phyloP scores from a whole-genome alignment of 768 basidiomycete species.

The Lactarius sanguifluus region DNA sequence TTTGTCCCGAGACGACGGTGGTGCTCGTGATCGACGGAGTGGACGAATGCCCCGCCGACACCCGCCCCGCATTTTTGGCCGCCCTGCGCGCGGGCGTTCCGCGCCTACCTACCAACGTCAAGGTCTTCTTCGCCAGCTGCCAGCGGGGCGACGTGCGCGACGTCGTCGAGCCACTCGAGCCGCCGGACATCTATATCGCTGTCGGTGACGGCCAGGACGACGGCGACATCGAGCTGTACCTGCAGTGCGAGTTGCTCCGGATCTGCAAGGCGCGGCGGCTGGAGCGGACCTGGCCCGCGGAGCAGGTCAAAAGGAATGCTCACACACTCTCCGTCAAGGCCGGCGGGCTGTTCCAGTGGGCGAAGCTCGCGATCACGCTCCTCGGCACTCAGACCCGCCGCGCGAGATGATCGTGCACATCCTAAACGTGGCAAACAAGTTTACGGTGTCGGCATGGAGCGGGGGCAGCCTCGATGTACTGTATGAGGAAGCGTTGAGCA shows the following conservation, averaged over 20 bases:
- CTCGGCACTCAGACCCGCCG: conserved; percentile 11
- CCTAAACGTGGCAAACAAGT: not conserved
- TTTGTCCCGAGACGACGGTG: conserved; percentile 14
- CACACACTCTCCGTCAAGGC: conserved; percentile 15
- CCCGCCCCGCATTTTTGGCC: conserved; percentile 17
- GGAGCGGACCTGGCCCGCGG: not conserved
- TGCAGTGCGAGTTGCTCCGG: conserved; percentile 13
- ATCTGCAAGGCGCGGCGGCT: conserved; percentile 7
- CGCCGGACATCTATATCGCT: conserved; percentile 2
- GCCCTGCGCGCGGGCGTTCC: conserved; percentile 4
- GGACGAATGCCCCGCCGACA: conserved; percentile 27
- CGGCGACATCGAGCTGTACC: conserved; percentile 18
- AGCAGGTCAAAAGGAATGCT: conserved; percentile 14
- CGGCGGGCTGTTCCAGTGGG: conserved; percentile 30
- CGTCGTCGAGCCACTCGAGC: not conserved
- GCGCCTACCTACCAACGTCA: conserved; percentile 25
- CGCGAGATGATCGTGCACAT: conserved; percentile 17
- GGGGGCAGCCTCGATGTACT: conserved; percentile 20
- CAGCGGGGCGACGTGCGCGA: conserved; percentile 19
- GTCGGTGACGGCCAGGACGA: conserved; percentile 11
- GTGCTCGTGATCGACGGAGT: conserved; percentile 29
- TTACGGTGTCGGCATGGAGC: not conserved
- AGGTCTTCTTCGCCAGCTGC: conserved; percentile 26
- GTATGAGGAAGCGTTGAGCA: conserved; percentile 16
- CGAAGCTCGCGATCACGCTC: conserved; percentile 19